Evolutionary conservation across 345 rosid species (phyloP), one percentile per base, ranked within the genome.

Genomic region (Alliaria petiolata): DNA sequence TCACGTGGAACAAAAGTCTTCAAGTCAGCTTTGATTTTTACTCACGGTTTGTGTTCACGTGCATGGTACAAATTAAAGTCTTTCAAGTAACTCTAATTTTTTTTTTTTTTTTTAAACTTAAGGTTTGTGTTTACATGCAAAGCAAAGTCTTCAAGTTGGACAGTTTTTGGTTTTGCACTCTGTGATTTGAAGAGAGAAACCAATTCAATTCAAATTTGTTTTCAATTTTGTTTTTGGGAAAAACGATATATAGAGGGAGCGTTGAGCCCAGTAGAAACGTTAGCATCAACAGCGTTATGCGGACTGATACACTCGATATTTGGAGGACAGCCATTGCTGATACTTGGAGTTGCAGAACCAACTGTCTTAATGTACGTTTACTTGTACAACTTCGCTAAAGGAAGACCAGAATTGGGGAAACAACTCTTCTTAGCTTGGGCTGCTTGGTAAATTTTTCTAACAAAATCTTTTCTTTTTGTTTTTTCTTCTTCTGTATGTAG

Each of bases 331-430:
- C 96, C 98, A 1, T 78, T 89, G 33, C 36, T 92, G 71, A 85
- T 92, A 61, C 72, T 89, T 26, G 98, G 98, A 57, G 98, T 92
- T 76, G 96, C 95, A 20, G 92, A 92, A 62, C 98, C 98, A 10
- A 92, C 92, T 16, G 86, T 92, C 9, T 81, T 92, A 46, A 92
- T 92, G 95, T 92, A 89, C 47, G 77, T 82, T 15, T 91, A 87
- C 65, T 70, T 87, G 82, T 86, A 81, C 85, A 79, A 82, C 64
- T 92, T 92, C 55, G 96, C 92, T 4, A 86, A 79, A 76, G 85
- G 75, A 46, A 85, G 83, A 45, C 78, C 83, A 45, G 87, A 75
- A 60, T 57, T 92, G 65, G 98, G 95, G 1, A 70, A 78, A 12
- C 72, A 87, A 47, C 86, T 92, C 45, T 86, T 72, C 89, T 78